A percentile compares a stretch with the other conserved stretches of the same genome.
phyloP scores from a whole-genome alignment of 1,139 yeast species.

The Dujonia santamariae region DNA sequence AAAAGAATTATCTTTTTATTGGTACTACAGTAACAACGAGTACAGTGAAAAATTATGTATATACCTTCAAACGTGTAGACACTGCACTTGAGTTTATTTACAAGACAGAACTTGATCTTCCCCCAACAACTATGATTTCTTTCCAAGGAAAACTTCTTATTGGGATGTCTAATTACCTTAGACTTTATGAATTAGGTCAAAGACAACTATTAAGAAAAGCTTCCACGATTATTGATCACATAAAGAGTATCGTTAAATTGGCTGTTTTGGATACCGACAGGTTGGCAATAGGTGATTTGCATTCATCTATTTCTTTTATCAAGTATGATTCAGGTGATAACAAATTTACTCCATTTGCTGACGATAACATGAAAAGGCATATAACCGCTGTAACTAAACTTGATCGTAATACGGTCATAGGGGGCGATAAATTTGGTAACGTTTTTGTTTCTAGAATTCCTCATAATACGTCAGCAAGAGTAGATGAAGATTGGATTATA shows the following conservation, averaged over 20 bases:
- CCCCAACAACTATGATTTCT: conserved; percentile 47
- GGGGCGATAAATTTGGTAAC: conserved; percentile 92
- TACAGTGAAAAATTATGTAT: conserved; percentile 30
- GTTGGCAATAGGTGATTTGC: conserved; percentile 54
- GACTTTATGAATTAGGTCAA: conserved; percentile 72
- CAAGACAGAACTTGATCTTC: conserved; percentile 53
- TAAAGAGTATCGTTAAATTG: conserved; percentile 48
- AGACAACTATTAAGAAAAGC: conserved; percentile 75
- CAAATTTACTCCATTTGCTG: conserved; percentile 60
- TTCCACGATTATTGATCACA: conserved; percentile 34
- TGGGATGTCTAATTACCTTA: conserved; percentile 52
- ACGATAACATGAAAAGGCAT: conserved; percentile 68
- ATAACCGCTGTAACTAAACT: conserved; percentile 56
- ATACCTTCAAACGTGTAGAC: conserved; percentile 33
- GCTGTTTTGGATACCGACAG: conserved; percentile 52
- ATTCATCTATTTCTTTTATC: conserved; percentile 58
- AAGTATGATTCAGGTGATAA: conserved; percentile 52
- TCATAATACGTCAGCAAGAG: conserved; percentile 35
- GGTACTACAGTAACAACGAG: conserved; percentile 41
- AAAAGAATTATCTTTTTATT: conserved; percentile 43
- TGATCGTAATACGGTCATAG: conserved; percentile 74
- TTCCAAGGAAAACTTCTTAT: conserved; percentile 65
- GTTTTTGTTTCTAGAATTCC: conserved; percentile 65
- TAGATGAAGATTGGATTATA: conserved; percentile 53
- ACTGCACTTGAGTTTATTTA: conserved; percentile 49